phyloP scores from a whole-genome alignment of 768 basidiomycete species.

The Pholiota molesta region DNA sequence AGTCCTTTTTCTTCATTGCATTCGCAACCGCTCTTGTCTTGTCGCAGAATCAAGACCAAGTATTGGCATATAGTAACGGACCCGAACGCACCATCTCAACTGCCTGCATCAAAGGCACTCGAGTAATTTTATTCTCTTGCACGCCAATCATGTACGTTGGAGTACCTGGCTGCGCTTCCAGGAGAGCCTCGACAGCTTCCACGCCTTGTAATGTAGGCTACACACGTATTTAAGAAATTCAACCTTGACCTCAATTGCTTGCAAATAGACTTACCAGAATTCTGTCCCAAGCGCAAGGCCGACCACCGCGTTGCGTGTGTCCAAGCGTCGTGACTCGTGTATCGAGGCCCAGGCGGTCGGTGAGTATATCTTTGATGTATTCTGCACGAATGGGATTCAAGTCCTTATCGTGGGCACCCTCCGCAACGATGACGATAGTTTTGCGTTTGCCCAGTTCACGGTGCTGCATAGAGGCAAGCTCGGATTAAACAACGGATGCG shows the following conservation, averaged over 20 bases:
- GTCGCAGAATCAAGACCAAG: conserved; percentile 10
- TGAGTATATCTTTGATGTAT: conserved; percentile 87
- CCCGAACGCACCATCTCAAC: conserved; percentile 70
- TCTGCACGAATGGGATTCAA: conserved; percentile 93
- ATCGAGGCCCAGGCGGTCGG: conserved; percentile 87
- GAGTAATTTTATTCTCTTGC: conserved; percentile 92
- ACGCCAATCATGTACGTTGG: conserved; percentile 99
- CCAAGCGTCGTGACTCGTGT: conserved; percentile 96
- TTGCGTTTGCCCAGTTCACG: conserved; percentile 92
- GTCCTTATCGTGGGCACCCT: conserved; percentile 88
- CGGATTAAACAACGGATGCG: background rate
- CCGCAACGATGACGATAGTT: conserved; percentile 97
- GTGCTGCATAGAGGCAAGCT: conserved; percentile 55
- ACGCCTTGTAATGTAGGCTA: conserved; percentile 97
- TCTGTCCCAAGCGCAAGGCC: conserved; percentile 91
- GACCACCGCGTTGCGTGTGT: conserved; percentile 94
- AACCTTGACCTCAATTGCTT: background rate
- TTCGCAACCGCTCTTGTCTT: conserved; percentile 87
- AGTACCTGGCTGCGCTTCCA: conserved; percentile 84
- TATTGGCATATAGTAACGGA: background rate
- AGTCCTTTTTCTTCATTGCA: conserved; percentile 84
- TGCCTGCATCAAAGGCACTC: conserved; percentile 91
- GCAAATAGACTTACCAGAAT: conserved; percentile 66
- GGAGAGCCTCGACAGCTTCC: conserved; percentile 87
- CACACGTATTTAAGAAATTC: conserved; percentile 7